Conservation (phyloP, 805 yeast species). For the Candida khao-thaluensis region DNA sequence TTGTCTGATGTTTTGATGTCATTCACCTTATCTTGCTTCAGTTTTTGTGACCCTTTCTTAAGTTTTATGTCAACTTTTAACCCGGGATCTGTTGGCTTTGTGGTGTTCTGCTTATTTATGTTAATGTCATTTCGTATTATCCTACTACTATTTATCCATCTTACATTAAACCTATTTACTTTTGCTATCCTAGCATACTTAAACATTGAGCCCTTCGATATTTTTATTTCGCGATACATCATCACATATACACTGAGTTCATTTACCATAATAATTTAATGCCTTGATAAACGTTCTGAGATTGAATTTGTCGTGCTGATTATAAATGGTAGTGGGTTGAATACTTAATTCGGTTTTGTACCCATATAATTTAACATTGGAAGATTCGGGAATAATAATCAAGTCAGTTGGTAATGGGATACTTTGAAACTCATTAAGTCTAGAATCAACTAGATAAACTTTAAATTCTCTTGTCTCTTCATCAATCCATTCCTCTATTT, state of each 20-base stretch:
- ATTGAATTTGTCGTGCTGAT: slow-evolving; percentile 4
- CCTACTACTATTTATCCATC: slow-evolving; percentile 5
- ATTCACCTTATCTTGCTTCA: neutral
- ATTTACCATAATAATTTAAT: slow-evolving; percentile 5
- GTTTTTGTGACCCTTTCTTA: too few species aligned
- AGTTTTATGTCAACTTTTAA: too few species aligned
- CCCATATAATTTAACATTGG: neutral
- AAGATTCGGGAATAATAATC: slow-evolving; percentile 5
- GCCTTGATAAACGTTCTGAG: slow-evolving; percentile 10
- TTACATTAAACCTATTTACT: slow-evolving; percentile 7
- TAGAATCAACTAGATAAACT: slow-evolving; percentile 9
- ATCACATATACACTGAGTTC: too few species aligned
- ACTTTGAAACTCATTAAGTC: neutral
- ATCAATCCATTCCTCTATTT: slow-evolving; percentile 9
- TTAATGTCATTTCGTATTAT: slow-evolving; percentile 9
- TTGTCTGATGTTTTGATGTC: too few species aligned
- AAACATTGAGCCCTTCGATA: slow-evolving; percentile 7
- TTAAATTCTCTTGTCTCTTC: slow-evolving; percentile 5
- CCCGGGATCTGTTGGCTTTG: neutral
- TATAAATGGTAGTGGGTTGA: slow-evolving; percentile 2
- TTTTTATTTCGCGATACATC: slow-evolving; percentile 5
- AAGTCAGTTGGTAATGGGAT: slow-evolving; percentile 9
- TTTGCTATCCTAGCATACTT: slow-evolving; percentile 7
- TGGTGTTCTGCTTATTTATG: neutral
- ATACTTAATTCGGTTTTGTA: neutral